Conservation (phyloP, 2,329 filamentous ascomycete species). For the Sclerotinia spermophila region DNA sequence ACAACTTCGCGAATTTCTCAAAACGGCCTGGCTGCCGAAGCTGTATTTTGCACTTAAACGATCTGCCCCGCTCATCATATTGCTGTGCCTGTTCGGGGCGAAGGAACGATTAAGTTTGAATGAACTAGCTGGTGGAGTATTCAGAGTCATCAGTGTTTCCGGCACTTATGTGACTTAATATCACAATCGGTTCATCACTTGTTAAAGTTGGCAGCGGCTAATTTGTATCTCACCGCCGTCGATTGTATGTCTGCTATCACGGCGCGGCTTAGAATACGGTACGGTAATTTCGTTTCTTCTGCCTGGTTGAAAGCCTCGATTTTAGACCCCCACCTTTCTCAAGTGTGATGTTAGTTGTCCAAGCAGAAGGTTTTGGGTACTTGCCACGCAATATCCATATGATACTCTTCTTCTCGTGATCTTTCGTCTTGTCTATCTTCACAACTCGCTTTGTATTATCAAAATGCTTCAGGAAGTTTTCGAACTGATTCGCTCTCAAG, state of each 20-base stretch:
- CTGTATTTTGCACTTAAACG: neutral
- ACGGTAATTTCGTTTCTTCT: neutral
- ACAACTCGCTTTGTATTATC: neutral
- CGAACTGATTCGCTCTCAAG: neutral
- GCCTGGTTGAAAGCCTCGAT: neutral
- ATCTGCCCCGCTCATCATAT: neutral
- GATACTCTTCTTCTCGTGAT: neutral
- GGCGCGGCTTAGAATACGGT: neutral
- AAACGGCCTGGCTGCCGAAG: neutral
- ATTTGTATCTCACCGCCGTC: neutral
- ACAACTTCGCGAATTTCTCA: neutral
- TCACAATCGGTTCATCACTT: neutral
- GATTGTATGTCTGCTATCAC: neutral
- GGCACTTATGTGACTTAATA: neutral
- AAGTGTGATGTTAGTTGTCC: neutral
- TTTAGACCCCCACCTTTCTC: neutral
- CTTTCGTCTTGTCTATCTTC: neutral
- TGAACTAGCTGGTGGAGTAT: neutral
- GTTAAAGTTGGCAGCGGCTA: neutral
- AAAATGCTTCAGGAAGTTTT: neutral
- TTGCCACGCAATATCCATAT: neutral
- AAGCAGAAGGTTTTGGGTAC: neutral
- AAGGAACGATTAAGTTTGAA: slow-evolving; percentile 1
- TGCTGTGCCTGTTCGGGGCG: neutral
- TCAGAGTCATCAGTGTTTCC: neutral